These are phyloP conservation scores for Populus tomentosa DNA, from an alignment of 441 rosid genomes.

Conservation along the genomic window DNA sequence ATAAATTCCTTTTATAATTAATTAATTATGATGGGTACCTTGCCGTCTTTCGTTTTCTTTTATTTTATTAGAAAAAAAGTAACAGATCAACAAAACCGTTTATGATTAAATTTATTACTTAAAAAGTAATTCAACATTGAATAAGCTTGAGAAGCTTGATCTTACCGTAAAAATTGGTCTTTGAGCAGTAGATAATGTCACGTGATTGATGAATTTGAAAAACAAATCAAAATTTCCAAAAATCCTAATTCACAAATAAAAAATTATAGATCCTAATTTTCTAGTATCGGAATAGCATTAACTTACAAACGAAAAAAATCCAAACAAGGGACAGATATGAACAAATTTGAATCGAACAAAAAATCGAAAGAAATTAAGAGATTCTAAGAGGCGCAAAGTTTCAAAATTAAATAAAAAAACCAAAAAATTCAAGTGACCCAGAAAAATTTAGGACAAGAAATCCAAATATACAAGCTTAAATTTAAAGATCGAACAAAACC, in stretches of 20 bases:
- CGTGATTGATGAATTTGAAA: neutral
- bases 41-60: neutral
- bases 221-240: neutral
- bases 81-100: neutral
- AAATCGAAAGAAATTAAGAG: neutral
- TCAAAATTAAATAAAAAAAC: neutral
- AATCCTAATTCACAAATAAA: neutral
- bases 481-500: conserved; percentile 19
- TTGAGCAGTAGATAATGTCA: neutral
- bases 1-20: neutral
- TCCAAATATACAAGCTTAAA: conserved; percentile 1
- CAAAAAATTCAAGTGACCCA: conserved; percentile 7
- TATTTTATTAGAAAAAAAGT: neutral
- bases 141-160: neutral
- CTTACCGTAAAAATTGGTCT: conserved; percentile 23
- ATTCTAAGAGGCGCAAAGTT: neutral
- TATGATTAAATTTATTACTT: too few species aligned
- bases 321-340: neutral
- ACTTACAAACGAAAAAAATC: neutral
- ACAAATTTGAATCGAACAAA: neutral
- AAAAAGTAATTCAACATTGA: neutral
- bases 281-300: neutral
- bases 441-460: neutral
- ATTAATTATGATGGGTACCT: neutral
- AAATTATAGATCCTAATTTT: conserved; percentile 2